Evolutionary conservation across 257 asterid genomes (phyloP), one percentile per base, ranked within the genome.

Genomic region (Phtheirospermum japonicum): DNA sequence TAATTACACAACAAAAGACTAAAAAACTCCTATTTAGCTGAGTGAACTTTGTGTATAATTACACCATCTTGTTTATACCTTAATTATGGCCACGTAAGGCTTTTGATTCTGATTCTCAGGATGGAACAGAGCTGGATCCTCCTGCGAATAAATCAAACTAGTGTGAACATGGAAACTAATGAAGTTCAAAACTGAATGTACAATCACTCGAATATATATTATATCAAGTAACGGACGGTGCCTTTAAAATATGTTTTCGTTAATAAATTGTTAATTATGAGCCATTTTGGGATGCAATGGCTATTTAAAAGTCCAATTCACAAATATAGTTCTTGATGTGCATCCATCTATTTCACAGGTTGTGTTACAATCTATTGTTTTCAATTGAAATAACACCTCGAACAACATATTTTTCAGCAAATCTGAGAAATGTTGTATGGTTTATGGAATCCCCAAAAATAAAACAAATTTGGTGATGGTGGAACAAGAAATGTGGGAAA

Each of bases 61-160:
- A 4, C 12, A 52, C 28, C 56, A 56, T 13, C 57, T 9, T 63
- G 28, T 52, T 39, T 32, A 64, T 73, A 85, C 96, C 96, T 85
- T 85, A 52, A 88, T 85, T 67, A 88, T 83, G 75, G 91, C 96
- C 73, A 88, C 92, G 46, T 85, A 81, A 13, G 95, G 95, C 77
- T 85, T 85, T 80, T 79, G 84, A 9, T 57, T 49, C 55, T n/a
- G 0, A 33, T 57, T 73, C 75, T 83, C 92, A 6, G 95, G 89
- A 64, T 73, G 85, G 71, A 85, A 63, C 52, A 88, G 86, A 66
- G 86, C 92, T 19, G 85, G 74, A 73, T 88, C 96, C 82, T 83
- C 95, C 96, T 88, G 46, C n/a, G 59, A 26, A 23, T 9, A 48
- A 16, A 72, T 20, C 32, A 59, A 40, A 69, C 59, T 4, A 53